These are phyloP conservation scores for Backusella tuberculispora DNA, from an alignment of 192 early-diverging fungal genomes.

Conservation along the genomic window DNA sequence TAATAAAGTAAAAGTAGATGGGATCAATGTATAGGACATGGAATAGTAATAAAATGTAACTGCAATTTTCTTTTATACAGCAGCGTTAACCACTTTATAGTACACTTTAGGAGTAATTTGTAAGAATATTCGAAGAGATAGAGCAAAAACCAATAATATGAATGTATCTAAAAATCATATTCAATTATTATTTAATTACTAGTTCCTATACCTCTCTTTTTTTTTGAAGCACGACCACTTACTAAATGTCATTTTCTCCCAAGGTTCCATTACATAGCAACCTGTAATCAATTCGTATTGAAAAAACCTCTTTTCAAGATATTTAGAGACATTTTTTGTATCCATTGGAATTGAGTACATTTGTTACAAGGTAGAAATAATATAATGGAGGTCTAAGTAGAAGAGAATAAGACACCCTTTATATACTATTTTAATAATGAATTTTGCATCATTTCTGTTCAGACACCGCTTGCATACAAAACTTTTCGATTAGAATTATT, in stretches of 20 bases:
- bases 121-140: background rate
- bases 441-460: no score
- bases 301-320: background rate
- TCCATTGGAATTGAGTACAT: no score
- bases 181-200: background rate
- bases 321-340: background rate
- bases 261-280: background rate
- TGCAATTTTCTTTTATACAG: background rate
- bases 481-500: no score
- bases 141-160: background rate
- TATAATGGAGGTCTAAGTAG: no score
- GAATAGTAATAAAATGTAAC: background rate
- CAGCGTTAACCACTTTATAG: background rate
- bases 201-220: no score
- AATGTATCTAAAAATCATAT: background rate
- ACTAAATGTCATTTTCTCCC: background rate
- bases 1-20: no score
- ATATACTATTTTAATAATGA: no score
- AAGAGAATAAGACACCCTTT: no score
- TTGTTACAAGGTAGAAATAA: no score
- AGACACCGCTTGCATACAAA: no score
- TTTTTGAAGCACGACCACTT: no score
- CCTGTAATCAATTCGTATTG: background rate
- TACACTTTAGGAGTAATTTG: background rate
- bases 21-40: background rate